Evolutionary conservation across 208 protist genomes (phyloP).

Genomic region (Leishmania guyanensis): DNA sequence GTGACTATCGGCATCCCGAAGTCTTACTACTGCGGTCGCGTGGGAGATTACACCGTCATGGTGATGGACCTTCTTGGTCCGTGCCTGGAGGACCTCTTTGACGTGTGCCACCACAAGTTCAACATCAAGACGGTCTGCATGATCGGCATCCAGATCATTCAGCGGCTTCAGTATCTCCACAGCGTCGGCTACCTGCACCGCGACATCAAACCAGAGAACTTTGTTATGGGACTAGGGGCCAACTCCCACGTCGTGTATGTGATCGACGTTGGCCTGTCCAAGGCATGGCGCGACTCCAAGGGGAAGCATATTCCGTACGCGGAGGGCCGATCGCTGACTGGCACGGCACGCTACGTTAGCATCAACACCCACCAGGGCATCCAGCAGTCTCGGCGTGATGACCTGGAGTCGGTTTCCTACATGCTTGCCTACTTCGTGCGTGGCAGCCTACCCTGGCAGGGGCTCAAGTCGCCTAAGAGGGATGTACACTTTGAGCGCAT

Average conservation of each 20-base stretch:
- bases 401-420: constrained; percentile 87
- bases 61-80: constrained; percentile 99
- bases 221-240: constrained; percentile 77
- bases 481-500: constrained; percentile 53
- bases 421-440: constrained; percentile 99
- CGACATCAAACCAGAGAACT: constrained; percentile 93
- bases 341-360: constrained; percentile 85
- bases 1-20: constrained; percentile 94
- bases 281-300: constrained; percentile 61
- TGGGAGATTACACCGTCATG: constrained; percentile 98
- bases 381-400: constrained; percentile 90
- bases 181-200: constrained; percentile 80
- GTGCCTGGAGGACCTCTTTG: constrained; percentile 98
- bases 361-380: constrained; percentile 99
- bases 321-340: constrained; percentile 69
- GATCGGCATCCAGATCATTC: constrained; percentile 94
- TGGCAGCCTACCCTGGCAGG: constrained; percentile 97
- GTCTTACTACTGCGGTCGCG: constrained; percentile 95
- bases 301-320: constrained; percentile 81
- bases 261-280: constrained; percentile 87
- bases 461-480: constrained; percentile 53
- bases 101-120: constrained; percentile 89
- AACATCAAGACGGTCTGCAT: constrained; percentile 95
- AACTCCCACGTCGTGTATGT: constrained; percentile 73
- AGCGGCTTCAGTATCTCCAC: constrained; percentile 95